Base-by-base conservation (phyloP, 2,329 filamentous ascomycete species). In the Cadophora sp. region DNA sequence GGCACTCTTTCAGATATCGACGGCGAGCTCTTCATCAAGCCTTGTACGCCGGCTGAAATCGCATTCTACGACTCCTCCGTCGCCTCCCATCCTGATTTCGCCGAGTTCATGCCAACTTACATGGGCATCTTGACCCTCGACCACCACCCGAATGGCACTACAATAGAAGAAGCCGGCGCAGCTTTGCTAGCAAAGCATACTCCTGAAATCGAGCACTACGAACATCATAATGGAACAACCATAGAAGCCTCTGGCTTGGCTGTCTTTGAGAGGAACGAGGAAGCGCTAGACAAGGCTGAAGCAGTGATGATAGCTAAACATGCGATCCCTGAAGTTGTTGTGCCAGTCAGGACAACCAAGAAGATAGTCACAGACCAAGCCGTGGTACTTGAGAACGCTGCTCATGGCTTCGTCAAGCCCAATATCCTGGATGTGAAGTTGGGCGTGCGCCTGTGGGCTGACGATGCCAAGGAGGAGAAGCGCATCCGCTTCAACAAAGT, bases 391-490 rank as follows among this genome's bases (percentile, higher is more conserved):
- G 91, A 94, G 76, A 97, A 97, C 77, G 87, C 92, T 7, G 89
- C 93, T 0, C 85, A 87, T 71, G 93, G 93, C 0, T 98, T 94
- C 82, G 87, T 86, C 74, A 86, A 87, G 66, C 93, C 96, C 7
- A 98, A 97, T 73, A 93, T 99, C 8, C 83, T 99, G 66, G 96
- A 99, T 76, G 87, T 97, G 71, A 99, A 99, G 81, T 87, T 99
- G 22, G 96, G 96, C 51, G 85, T 89, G 59, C 87, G 92, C 39
- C 81, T 99, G 6, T 98, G 94, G 91, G 95, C 92, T 16, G 92
- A 97, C 67, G 83, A 89, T 69, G 88, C 88, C 27, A 83, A 85
- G 0, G 72, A 78, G 30, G 82, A 87, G 74, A 90, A 90, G 80
- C 85, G 85, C 73, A 76, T 79, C 43, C 83, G 87, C 36, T 89